Conservation (phyloP, 2,329 filamentous ascomycete genomes). For the Scleromitrula shiraiana region DNA sequence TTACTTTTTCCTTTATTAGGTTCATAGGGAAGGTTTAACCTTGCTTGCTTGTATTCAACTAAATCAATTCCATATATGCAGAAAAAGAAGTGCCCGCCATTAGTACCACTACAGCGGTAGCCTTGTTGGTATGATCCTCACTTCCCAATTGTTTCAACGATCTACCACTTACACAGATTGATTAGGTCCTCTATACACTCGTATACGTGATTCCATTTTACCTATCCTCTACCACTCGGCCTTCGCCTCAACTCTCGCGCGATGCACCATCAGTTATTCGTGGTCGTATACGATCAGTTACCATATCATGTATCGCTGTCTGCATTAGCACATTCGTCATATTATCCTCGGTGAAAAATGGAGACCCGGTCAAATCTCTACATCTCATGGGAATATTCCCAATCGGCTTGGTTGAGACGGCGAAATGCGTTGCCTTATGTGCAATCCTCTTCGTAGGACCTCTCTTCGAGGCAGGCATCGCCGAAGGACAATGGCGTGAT, state of each 20-base stretch:
- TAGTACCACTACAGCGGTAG: conserved; percentile 20
- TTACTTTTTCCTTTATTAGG: background rate
- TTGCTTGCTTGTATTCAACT: conserved; percentile 4
- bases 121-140: conserved; percentile 19
- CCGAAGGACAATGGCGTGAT: conserved; percentile 61
- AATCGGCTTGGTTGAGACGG: conserved; percentile 54
- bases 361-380: conserved; percentile 46
- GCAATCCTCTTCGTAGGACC: conserved; percentile 75
- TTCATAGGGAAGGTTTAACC: background rate
- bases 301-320: conserved; percentile 63
- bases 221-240: conserved; percentile 68
- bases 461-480: conserved; percentile 69
- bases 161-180: background rate
- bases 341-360: conserved; percentile 46
- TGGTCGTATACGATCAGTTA: conserved; percentile 74
- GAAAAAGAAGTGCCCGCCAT: conserved; percentile 23
- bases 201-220: conserved; percentile 91
- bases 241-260: conserved; percentile 69
- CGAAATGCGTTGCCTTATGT: conserved; percentile 61
- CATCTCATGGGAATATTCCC: conserved; percentile 79
- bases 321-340: conserved; percentile 59
- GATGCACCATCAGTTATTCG: conserved; percentile 87
- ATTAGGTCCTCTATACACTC: conserved; percentile 69
- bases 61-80: conserved; percentile 4
- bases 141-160: background rate